Evolutionary conservation across 768 basidiomycete genomes (phyloP).

Genomic region (Agrocybe praecox): DNA sequence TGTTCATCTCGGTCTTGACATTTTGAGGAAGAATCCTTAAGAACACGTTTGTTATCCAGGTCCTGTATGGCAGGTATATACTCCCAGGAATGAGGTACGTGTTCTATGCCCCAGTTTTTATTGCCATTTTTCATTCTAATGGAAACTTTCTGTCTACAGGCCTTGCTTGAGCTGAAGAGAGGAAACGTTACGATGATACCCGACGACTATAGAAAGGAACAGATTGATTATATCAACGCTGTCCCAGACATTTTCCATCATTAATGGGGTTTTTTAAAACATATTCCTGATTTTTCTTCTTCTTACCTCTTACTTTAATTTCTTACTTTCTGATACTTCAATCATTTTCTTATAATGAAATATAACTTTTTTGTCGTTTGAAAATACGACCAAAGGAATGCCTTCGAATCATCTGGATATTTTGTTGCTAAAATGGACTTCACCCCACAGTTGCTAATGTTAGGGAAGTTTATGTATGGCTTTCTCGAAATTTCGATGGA

Average conservation of each 20-base stretch:
- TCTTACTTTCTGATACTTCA: too few species aligned
- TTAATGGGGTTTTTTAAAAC: slow-evolving; percentile 6
- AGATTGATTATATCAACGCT: slow-evolving; percentile 36
- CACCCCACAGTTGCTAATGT: background rate
- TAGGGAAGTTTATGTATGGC: background rate
- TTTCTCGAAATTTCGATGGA: background rate
- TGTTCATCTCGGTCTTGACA: too few species aligned
- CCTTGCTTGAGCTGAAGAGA: background rate
- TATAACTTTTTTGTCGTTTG: too few species aligned
- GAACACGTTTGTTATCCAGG: background rate
- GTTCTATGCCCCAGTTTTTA: background rate
- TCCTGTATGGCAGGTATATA: background rate
- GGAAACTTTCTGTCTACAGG: background rate
- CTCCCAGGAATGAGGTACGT: background rate
- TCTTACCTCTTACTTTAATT: too few species aligned
- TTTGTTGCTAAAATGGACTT: too few species aligned
- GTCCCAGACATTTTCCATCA: slow-evolving; percentile 20
- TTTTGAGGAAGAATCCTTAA: too few species aligned
- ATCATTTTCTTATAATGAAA: too few species aligned
- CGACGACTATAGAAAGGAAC: slow-evolving; percentile 34
- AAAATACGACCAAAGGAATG: too few species aligned
- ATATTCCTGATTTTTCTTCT: too few species aligned
- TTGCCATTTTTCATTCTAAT: background rate
- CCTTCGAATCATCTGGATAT: background rate
- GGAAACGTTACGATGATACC: slow-evolving; percentile 32